Base-by-base conservation (phyloP, 2,329 filamentous ascomycete species). In the Pezicula rhizophila region DNA sequence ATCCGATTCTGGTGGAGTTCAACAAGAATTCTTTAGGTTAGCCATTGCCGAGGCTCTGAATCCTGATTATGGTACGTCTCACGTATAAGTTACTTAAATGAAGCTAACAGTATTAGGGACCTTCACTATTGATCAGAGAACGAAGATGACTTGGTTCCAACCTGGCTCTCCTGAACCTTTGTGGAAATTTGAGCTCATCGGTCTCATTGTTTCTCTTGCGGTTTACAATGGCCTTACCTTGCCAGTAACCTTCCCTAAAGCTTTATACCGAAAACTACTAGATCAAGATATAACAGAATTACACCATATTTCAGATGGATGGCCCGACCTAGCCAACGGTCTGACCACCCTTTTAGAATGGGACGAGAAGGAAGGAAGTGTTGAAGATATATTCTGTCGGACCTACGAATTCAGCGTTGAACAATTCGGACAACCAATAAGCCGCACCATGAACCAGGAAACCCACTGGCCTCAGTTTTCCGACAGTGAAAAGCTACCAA, bases 21-120 rank as follows among this genome's bases (percentile, higher is more conserved):
- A 96, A 59, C 91, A 96, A 64, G 93, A 99, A 55, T 97, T 96
- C 64, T 97, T 99, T 70, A 82, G 89, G 14, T 70, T 96, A 25
- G 82, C 88, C 15, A 83, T 96, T 57, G 80, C 81, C 1, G 85
- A 95, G 61, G 87, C 87, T 3, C 76, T 97, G 41, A 77, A 89
- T 58, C 85, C 89, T 4, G 77, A 83, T 39, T 89, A 87, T 60
- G 90, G 81, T 68, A 72, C 70, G 71, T 55, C 17, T 17, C 28
- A 10, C 6, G 34, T 31, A 18, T 17, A 37, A 20, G 14, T 25
- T 46, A 44, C 23, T 23, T 56, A 20, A 43, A 28, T 20, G 25
- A 20, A 35, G 39, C 42, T 50, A 46, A 49, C 26, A 46, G 40
- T 17, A 18, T 3, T 26, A 75, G 72, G 86, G 1, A 81, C 87